Evolutionary conservation across 148 eudicot species (phyloP), one percentile per base, ranked within the genome.

Genomic region (Amaranthus hypochondriacus): DNA sequence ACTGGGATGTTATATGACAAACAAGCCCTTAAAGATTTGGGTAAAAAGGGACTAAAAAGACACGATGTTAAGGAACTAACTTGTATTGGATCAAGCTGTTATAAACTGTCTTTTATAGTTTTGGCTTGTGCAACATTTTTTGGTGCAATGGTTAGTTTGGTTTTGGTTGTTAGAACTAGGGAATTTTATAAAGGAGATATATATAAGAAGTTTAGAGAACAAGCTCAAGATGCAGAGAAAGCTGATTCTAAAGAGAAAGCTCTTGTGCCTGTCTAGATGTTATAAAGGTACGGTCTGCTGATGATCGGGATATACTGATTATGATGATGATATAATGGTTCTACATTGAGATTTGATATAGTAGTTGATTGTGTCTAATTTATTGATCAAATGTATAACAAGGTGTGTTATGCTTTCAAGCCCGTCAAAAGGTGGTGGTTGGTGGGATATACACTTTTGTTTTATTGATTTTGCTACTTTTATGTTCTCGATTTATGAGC

Each of bases 141-240:
- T 55, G 85, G 83, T 12, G 72, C 81, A 3, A 47, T 83, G 18
- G 68, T 83, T 52, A 79, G 83, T 0, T 66, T 83, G 3, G 55
- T 87, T 9, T 77, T 84, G 69, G 90, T 84, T 67, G 42, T 79
- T 4, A 79, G 88, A 57, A 87, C 88, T 0, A 78, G 78, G 55
- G 66, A 83, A 15, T 87, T 87, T 62, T 87, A 87, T 48, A 83
- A 71, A 46, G 76, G 86, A 12, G 90, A 84, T 72, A 87, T 87
- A 2, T 84, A 87, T 52, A 83, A 81, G 75, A 87, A 81, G 75
- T 83, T 82, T 48, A 78, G 86, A 47, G 81, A 82, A 3, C 71
- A 82, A 62, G 83, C 63, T 10, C 73, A 73, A 7, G 77, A 39
- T 2, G 67, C 15, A 0, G 55, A 62, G 51, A 68, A 21, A 12